Evolutionary conservation across 805 yeast species (phyloP).

Genomic region (Candida awuae): DNA sequence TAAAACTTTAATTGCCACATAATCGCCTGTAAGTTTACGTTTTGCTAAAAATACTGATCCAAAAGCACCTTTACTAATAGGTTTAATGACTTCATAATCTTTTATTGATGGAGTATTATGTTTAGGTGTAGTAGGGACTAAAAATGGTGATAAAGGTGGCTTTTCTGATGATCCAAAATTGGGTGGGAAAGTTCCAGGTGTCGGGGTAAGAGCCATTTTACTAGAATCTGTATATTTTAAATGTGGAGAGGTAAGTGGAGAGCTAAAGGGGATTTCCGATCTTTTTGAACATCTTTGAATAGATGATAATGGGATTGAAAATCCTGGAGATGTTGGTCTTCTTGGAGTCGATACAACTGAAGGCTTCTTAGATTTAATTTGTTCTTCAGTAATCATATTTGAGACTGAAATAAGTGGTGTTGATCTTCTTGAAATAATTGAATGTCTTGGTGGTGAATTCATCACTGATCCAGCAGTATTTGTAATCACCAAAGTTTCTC

Average conservation of each 20-base stretch:
- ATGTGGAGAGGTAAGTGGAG: slow-evolving; percentile 43
- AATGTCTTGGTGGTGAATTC: slow-evolving; percentile 19
- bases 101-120: slow-evolving; percentile 61
- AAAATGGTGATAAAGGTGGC: slow-evolving; percentile 73
- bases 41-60: slow-evolving; percentile 89
- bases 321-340: slow-evolving; percentile 28
- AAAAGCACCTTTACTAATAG: slow-evolving; percentile 95
- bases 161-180: slow-evolving; percentile 26
- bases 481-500: slow-evolving; percentile 1
- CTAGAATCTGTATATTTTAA: slow-evolving; percentile 38
- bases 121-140: slow-evolving; percentile 56
- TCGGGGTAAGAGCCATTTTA: slow-evolving; percentile 1
- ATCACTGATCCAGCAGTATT: slow-evolving; percentile 12
- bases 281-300: slow-evolving; percentile 44
- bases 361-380: slow-evolving; percentile 2
- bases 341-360: slow-evolving; percentile 4
- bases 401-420: slow-evolving; percentile 24
- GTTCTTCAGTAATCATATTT: slow-evolving; percentile 11
- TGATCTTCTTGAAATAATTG: slow-evolving; percentile 14
- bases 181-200: background rate
- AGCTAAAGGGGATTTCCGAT: slow-evolving; percentile 1
- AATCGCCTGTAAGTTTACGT: slow-evolving; percentile 82
- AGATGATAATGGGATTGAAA: slow-evolving; percentile 49
- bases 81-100: slow-evolving; percentile 86
- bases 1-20: slow-evolving; percentile 87